A percentile compares a stretch with the other conserved stretches of the same genome.
phyloP scores from a whole-genome alignment of 2,329 filamentous ascomycete species.

The Scedosporium dehoogii region DNA sequence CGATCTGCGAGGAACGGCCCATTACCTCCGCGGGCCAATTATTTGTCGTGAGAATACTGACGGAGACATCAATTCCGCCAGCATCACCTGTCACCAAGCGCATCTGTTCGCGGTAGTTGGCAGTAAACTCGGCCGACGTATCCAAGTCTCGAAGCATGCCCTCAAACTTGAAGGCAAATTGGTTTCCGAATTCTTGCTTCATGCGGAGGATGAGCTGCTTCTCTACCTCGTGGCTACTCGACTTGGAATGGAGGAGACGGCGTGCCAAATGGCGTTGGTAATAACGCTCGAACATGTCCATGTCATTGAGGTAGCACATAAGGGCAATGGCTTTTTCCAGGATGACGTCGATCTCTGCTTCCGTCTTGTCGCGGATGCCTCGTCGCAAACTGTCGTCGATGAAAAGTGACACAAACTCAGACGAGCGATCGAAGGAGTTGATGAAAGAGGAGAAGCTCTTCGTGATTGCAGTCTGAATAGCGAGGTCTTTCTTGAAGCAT shows the following conservation, averaged over 20 bases:
- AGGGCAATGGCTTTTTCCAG: conserved; percentile 85
- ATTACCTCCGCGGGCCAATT: conserved; percentile 92
- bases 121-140: conserved; percentile 72
- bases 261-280: conserved; percentile 96
- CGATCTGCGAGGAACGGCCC: conserved; percentile 35
- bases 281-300: conserved; percentile 92
- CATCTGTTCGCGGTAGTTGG: conserved; percentile 64
- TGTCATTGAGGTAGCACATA: conserved; percentile 80
- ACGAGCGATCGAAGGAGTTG: conserved; percentile 74
- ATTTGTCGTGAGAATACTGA: conserved; percentile 84
- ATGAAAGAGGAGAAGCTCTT: conserved; percentile 89
- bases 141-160: conserved; percentile 98
- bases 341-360: conserved; percentile 72
- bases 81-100: conserved; percentile 35
- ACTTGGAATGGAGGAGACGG: conserved; percentile 78
- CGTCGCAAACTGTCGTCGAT: conserved; percentile 96
- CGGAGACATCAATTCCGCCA: conserved; percentile 59
- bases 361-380: conserved; percentile 85
- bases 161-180: conserved; percentile 87
- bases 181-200: conserved; percentile 92
- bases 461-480: conserved; percentile 71
- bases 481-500: conserved; percentile 67
- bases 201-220: conserved; percentile 93
- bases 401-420: conserved; percentile 90
- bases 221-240: conserved; percentile 83